Percentiles rank a stretch among this genome's conserved stretches.
These are phyloP conservation scores for Lactifluus echinatus DNA, from an alignment of 768 basidiomycete species.

Conservation along the genomic window DNA sequence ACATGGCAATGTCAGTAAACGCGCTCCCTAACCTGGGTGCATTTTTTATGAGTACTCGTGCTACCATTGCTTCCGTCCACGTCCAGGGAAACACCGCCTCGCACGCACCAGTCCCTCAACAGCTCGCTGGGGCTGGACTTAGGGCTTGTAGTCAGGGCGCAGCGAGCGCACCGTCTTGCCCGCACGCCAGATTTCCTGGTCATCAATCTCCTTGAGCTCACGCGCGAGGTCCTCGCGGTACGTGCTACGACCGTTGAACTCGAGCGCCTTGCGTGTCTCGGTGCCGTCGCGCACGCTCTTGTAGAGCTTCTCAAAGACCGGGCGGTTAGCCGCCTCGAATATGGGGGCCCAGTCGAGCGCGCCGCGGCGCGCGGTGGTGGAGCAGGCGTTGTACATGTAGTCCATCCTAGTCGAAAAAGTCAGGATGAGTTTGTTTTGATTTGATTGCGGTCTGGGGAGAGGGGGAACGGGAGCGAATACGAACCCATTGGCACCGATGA, in stretches of 20 bases:
- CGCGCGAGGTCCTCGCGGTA: slow-evolving; percentile 90
- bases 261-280: slow-evolving; percentile 94
- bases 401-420: slow-evolving; percentile 60
- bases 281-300: slow-evolving; percentile 90
- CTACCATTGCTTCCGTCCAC: not conserved
- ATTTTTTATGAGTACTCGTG: no score
- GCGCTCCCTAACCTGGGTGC: no score
- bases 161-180: slow-evolving; percentile 88
- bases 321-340: slow-evolving; percentile 90
- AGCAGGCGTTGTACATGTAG: slow-evolving; percentile 99
- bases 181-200: slow-evolving; percentile 99
- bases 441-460: not conserved
- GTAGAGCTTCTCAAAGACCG: slow-evolving; percentile 93
- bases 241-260: slow-evolving; percentile 87
- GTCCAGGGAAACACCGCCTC: not conserved
- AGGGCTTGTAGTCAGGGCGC: slow-evolving; percentile 74
- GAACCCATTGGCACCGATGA: slow-evolving; percentile 91
- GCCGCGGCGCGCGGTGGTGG: slow-evolving; percentile 96
- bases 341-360: slow-evolving; percentile 99
- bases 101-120: no score
- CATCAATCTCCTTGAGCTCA: slow-evolving; percentile 91
- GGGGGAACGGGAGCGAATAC: slow-evolving; percentile 22
- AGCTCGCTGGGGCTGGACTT: not conserved
- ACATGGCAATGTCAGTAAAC: not conserved
- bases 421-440: not conserved